Evolutionary conservation across 106 monocot genomes (phyloP).

Genomic region (Platanthera zijinensis): DNA sequence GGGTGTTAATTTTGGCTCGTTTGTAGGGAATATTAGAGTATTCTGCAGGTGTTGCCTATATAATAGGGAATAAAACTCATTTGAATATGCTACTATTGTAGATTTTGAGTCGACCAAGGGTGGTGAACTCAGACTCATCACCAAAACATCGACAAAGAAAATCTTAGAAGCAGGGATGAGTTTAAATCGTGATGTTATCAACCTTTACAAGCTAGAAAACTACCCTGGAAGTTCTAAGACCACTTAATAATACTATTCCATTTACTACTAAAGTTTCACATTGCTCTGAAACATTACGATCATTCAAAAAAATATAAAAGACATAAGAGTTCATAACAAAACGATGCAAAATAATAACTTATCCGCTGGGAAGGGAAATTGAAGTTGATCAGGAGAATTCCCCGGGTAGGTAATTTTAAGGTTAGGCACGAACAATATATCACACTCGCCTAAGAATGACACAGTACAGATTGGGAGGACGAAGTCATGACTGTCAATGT

Average conservation of each 20-base stretch:
- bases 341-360: background rate
- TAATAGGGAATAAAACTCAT: conserved; percentile 51
- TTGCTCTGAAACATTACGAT: too few species aligned
- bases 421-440: conserved; percentile 71
- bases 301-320: too few species aligned
- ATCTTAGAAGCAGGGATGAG: too few species aligned
- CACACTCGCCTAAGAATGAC: conserved; percentile 79
- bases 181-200: too few species aligned
- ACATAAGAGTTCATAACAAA: too few species aligned
- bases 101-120: conserved; percentile 75
- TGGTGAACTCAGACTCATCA: conserved; percentile 60
- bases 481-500: conserved; percentile 87
- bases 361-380: conserved; percentile 80
- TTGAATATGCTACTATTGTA: conserved; percentile 31
- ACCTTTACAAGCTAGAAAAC: too few species aligned
- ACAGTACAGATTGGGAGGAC: conserved; percentile 72
- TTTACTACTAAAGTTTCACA: too few species aligned
- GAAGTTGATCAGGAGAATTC: conserved; percentile 48
- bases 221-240: too few species aligned
- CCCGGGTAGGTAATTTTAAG: conserved; percentile 42
- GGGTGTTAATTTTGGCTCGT: too few species aligned
- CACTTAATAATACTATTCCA: too few species aligned
- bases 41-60: conserved; percentile 61
- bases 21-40: too few species aligned
- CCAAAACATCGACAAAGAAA: conserved; percentile 42